A percentile compares a stretch with the other conserved stretches of the same genome.
phyloP scores from a whole-genome alignment of 805 yeast species.

The Lipomyces yamanashiensis region DNA sequence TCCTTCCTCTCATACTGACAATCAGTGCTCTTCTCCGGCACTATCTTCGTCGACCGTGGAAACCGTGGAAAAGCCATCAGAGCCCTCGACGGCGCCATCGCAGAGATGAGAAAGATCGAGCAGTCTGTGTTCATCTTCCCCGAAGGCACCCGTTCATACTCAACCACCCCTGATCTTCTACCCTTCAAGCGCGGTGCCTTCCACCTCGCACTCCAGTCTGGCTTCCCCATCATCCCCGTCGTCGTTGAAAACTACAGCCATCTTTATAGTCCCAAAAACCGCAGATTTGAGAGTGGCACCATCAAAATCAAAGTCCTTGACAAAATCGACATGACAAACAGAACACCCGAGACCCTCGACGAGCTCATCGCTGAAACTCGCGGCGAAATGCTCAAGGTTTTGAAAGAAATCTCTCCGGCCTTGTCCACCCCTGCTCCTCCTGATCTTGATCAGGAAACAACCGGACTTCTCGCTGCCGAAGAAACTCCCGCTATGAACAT shows the following conservation, averaged over 20 bases:
- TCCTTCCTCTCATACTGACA: neutral
- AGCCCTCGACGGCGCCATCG: conserved; percentile 73
- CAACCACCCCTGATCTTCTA: conserved; percentile 66
- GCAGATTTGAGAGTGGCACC: conserved; percentile 75
- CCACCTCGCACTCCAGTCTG: conserved; percentile 93
- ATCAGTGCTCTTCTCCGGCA: conserved; percentile 79
- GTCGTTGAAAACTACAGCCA: conserved; percentile 86
- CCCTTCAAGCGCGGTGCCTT: conserved; percentile 98
- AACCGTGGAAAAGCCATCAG: conserved; percentile 74
- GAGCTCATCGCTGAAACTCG: conserved; percentile 62
- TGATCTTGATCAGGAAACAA: conserved; percentile 2
- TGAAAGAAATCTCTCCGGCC: conserved; percentile 29
- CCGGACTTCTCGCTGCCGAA: conserved; percentile 1
- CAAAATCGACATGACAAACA: conserved; percentile 73
- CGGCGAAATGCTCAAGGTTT: conserved; percentile 56
- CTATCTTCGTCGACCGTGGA: conserved; percentile 86
- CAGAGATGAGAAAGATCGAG: conserved; percentile 61
- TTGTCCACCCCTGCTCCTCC: conserved; percentile 2
- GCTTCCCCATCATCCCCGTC: conserved; percentile 85
- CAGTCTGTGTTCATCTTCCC: conserved; percentile 90
- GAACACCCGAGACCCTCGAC: conserved; percentile 73
- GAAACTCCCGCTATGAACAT: neutral
- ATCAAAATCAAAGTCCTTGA: conserved; percentile 68
- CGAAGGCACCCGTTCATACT: conserved; percentile 93
- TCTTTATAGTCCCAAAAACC: conserved; percentile 62